Base-by-base conservation (phyloP, 352 stramenopile genomes). In the Pythium apleroticum region DNA sequence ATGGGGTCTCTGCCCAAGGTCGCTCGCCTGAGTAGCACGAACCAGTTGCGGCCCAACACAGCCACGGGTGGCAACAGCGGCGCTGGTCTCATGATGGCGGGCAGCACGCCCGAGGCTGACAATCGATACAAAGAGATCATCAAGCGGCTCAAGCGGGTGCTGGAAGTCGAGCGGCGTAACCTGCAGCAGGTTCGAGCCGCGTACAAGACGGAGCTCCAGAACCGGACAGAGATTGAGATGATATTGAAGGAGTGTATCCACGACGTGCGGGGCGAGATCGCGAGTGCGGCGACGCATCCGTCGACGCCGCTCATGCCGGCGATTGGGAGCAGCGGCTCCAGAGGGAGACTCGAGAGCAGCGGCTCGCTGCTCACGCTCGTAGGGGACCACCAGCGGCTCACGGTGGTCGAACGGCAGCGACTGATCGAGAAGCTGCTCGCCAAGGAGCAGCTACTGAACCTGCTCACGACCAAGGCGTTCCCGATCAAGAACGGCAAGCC, bases 101-200 rank as follows among this genome's bases (percentile, higher is more conserved):
- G 22, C 22, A 30, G 45, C n/a, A 30, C 45, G 4, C 62, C 75
- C 0, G 76, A 91, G 33, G 67, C 75, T 0, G 84, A 96, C 68
- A 86, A 78, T 50, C 78, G 88, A 19, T 97, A 98, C 76, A 98
- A 97, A 67, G 90, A 97, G 56, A 95, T 97, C 56, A 97, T 97
- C 66, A 95, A 96, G 71, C 76, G 90, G 9, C 72, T 97, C 25
- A 97, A 97, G 73, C 80, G 89, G 8, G 70, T 98, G 39, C 72
- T 98, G 8, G 91, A 97, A 43, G 78, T 86, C 14, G 91, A 98
- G 73, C 69, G 89, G 28, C 76, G 80, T 17, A 96, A 94, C 30
- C 59, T 97, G 28, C 76, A 88, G 60, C 78, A 96, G 57, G 88
- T 93, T 35, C 81, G 86, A n/a, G 66, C 74, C 9, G 70, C 79